Percentiles rank a stretch among this genome's conserved stretches.
phyloP scores from a whole-genome alignment of 2,329 filamentous ascomycete genomes.

The Cercospora brassicicola region DNA sequence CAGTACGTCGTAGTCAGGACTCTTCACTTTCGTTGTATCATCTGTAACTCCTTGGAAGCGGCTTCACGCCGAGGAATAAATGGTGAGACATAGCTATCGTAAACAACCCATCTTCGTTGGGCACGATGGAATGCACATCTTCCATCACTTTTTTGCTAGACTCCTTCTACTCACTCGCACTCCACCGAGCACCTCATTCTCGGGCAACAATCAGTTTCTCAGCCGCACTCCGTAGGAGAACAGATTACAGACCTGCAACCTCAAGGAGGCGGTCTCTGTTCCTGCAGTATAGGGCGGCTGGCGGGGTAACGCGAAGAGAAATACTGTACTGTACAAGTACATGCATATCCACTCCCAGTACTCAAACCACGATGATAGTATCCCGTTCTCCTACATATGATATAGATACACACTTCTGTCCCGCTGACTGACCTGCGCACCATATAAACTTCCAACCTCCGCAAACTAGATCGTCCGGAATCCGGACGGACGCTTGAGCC shows the following conservation, averaged over 20 bases:
- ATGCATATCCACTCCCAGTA: too few species aligned
- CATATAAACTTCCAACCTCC: neutral
- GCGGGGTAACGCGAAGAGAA: too few species aligned
- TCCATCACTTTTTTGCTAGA: neutral
- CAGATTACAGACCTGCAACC: neutral
- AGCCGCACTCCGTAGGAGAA: neutral
- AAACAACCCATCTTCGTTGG: neutral
- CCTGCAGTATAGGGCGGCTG: too few species aligned
- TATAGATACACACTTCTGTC: neutral
- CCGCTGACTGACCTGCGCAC: too few species aligned
- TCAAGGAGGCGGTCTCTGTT: neutral
- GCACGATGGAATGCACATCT: neutral
- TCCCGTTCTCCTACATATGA: too few species aligned
- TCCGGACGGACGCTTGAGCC: neutral
- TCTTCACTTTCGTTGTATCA: neutral
- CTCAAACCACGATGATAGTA: too few species aligned
- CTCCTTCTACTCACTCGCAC: neutral
- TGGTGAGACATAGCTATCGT: neutral
- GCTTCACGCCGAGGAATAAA: neutral
- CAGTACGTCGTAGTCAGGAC: neutral
- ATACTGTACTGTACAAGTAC: too few species aligned
- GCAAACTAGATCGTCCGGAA: neutral
- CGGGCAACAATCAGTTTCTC: too few species aligned
- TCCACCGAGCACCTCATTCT: neutral
- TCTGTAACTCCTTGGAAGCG: neutral